These are phyloP conservation scores for Aegilops bicornis DNA, from an alignment of 176 grass and related monocot genomes.

Conservation along the genomic window DNA sequence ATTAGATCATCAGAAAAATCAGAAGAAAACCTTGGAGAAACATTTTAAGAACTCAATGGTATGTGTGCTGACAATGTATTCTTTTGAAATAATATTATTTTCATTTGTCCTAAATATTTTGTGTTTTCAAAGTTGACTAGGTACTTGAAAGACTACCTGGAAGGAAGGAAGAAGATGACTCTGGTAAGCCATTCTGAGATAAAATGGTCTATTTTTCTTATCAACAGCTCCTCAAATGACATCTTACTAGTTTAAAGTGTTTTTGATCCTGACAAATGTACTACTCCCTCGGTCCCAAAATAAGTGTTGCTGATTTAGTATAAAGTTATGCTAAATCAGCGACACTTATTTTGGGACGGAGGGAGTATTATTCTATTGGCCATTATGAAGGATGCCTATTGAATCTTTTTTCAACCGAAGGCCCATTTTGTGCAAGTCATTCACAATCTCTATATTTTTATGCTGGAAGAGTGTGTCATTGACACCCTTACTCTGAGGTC, in stretches of 20 bases:
- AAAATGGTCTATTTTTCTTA: conserved; percentile 28
- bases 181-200: conserved; percentile 52
- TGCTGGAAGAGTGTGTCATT: background rate
- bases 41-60: conserved; percentile 96
- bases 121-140: conserved; percentile 70
- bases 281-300: no score
- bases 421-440: background rate
- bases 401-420: background rate
- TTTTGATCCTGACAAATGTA: background rate
- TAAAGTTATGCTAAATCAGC: no score
- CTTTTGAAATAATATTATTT: conserved; percentile 17
- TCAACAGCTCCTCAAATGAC: conserved; percentile 11
- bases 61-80: conserved; percentile 18
- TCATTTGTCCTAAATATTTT: conserved; percentile 1
- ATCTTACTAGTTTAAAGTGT: background rate
- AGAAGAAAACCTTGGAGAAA: conserved; percentile 76
- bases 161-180: conserved; percentile 90
- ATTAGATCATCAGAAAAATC: conserved; percentile 86
- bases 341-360: no score
- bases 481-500: background rate
- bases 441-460: background rate
- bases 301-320: no score
- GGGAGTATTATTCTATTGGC: background rate
- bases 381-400: background rate
- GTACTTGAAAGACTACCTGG: conserved; percentile 89